These are phyloP conservation scores for Coemansia sp. DNA, from an alignment of 192 early-diverging fungal species.

Conservation along the genomic window DNA sequence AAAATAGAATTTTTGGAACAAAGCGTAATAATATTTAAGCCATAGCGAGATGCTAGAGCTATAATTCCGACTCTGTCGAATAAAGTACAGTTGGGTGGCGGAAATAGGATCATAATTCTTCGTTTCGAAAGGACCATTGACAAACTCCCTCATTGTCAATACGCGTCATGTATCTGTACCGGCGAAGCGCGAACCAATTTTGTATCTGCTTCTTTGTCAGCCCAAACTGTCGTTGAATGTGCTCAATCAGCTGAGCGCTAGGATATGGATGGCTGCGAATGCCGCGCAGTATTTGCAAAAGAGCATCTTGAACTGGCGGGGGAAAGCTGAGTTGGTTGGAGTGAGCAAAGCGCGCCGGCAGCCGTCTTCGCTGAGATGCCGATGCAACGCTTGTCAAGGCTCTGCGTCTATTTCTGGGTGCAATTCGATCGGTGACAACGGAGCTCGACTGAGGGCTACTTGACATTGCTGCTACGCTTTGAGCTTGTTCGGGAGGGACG, in stretches of 20 bases:
- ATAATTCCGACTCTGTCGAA: not conserved
- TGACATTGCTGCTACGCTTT: not conserved
- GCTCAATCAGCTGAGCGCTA: constrained; percentile 7
- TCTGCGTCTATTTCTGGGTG: not conserved
- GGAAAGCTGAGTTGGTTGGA: constrained; percentile 21
- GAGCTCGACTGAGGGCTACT: not conserved
- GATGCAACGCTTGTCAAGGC: not conserved
- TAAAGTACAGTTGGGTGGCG: constrained; percentile 4
- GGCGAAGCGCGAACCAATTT: constrained; percentile 51
- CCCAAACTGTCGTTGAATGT: constrained; percentile 12
- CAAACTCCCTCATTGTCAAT: constrained; percentile 14
- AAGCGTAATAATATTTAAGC: not conserved
- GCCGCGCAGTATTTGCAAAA: constrained; percentile 19
- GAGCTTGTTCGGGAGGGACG: not conserved
- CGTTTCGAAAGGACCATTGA: constrained; percentile 34
- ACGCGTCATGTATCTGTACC: constrained; percentile 32
- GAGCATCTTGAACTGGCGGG: constrained; percentile 22
- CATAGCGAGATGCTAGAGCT: not conserved
- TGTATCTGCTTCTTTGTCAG: constrained; percentile 39
- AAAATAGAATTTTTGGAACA: not conserved
- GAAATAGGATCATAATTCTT: not conserved
- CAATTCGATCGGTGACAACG: not conserved
- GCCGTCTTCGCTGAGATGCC: not conserved
- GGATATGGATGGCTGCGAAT: constrained; percentile 43
- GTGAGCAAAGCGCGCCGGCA: constrained; percentile 3